These are phyloP conservation scores for Hyaloscypha hepaticicola DNA, from an alignment of 495 filamentous ascomycete species.

Conservation along the genomic window DNA sequence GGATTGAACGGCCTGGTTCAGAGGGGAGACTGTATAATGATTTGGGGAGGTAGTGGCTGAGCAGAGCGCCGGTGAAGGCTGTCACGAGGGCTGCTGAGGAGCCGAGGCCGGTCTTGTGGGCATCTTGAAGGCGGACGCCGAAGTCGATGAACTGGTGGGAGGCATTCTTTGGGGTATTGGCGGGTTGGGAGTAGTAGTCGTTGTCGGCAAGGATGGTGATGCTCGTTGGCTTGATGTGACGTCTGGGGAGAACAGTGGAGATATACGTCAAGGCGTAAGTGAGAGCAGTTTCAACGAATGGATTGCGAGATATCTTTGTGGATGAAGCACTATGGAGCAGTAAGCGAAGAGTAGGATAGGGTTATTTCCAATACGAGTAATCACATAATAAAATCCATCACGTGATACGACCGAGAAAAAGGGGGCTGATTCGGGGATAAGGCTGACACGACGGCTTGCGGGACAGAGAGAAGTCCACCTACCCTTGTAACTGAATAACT, in stretches of 20 bases:
- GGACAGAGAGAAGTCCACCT: slow-evolving; percentile 38
- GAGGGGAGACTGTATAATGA: slow-evolving; percentile 52
- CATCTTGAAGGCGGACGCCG: slow-evolving; percentile 67
- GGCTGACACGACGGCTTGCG: not conserved
- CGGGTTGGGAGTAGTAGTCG: slow-evolving; percentile 89
- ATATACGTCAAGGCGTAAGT: slow-evolving; percentile 85
- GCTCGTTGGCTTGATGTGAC: slow-evolving; percentile 61
- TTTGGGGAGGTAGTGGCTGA: slow-evolving; percentile 73
- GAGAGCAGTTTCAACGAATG: slow-evolving; percentile 88
- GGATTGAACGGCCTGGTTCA: slow-evolving; percentile 37
- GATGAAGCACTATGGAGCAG: not conserved
- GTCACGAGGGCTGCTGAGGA: slow-evolving; percentile 95
- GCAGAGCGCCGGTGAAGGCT: slow-evolving; percentile 77
- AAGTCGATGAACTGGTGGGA: slow-evolving; percentile 69
- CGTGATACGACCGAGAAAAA: slow-evolving; percentile 21
- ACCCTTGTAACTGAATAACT: slow-evolving; percentile 78
- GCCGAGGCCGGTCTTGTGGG: slow-evolving; percentile 95
- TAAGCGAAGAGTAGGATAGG: not conserved
- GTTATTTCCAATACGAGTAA: not conserved
- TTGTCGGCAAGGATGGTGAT: slow-evolving; percentile 92
- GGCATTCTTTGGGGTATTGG: slow-evolving; percentile 34
- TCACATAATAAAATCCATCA: not conserved
- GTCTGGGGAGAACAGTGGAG: slow-evolving; percentile 50
- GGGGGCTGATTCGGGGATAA: slow-evolving; percentile 7
- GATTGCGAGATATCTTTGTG: slow-evolving; percentile 48